Evolutionary conservation across 2,329 filamentous ascomycete species (phyloP), one percentile per base, ranked within the genome.

Genomic region (Didymella arachidicola): DNA sequence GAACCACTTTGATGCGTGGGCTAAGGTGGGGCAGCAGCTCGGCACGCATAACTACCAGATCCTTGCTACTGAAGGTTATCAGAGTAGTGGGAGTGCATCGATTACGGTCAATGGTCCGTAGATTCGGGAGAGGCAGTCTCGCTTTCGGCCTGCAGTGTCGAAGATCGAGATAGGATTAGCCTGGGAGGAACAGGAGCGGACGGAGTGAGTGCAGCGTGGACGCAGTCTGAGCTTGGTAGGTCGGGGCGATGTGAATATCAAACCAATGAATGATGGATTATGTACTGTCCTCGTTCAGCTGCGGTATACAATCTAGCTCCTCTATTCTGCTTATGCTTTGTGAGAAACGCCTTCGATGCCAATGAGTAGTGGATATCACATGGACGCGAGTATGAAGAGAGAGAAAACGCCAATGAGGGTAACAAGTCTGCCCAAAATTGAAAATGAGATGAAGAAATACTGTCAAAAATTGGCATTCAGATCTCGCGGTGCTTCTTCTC

Each of bases 401-500:
- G 25, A 8, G 30, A 32, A 43, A 34, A 32, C 12, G 29, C 44
- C 29, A 18, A 22, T 19, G 19, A 34, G 18, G 27, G 11, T 7
- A 46, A 7, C 44, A 34, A 2, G 18, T 19, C 3, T 39, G 36
- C 36, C n/a, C 7, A 39, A n/a, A 39, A 19, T 11, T n/a, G 10
- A 18, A n/a, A 16, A 45, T 22, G n/a, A n/a, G 8, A 22, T n/a
- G 34, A 16, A 26, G 10, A 7, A 14, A 41, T 22, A 45, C 11
- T 4, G 7, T 3, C 7, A 29, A 1, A 7, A 11, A 16, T 4
- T 12, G 19, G 12, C 3, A 19, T 16, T 46, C 44, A 59, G 16
- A 25, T 45, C 7, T 36, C 19, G 27, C 43, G 50, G 14, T 55
- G 16, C 46, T 68, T 70, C 61, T 73, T 70, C 64, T 74, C 71